Evolutionary conservation across 179 eudicot genomes (phyloP).

Genomic region (Sideroxylon spinosum): DNA sequence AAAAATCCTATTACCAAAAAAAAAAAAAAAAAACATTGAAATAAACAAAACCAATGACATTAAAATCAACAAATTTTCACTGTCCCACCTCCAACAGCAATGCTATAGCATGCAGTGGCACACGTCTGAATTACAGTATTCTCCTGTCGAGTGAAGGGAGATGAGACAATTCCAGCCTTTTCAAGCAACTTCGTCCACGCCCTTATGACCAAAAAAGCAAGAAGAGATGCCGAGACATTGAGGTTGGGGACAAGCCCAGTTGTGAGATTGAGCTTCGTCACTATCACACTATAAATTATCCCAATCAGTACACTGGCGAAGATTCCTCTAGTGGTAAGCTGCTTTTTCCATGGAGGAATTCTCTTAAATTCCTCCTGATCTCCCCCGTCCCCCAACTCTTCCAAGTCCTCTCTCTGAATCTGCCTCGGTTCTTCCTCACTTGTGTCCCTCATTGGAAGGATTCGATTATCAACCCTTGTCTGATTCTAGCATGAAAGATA

Average conservation of each 20-base stretch:
- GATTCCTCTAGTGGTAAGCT: conserved; percentile 71
- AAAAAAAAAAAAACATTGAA: not conserved
- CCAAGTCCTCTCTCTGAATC: conserved; percentile 25
- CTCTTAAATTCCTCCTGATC: conserved; percentile 27
- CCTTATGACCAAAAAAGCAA: conserved; percentile 58
- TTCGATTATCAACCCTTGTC: not conserved
- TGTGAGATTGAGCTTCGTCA: conserved; percentile 76
- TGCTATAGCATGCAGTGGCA: conserved; percentile 93
- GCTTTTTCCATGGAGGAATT: conserved; percentile 64
- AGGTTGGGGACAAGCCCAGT: conserved; percentile 80
- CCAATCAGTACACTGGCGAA: conserved; percentile 74
- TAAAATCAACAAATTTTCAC: not conserved
- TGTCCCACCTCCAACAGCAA: conserved; percentile 69
- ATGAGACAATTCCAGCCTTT: conserved; percentile 45
- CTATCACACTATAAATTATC: conserved; percentile 70
- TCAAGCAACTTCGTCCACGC: conserved; percentile 66
- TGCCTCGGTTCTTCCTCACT: conserved; percentile 12
- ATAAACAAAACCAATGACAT: not conserved
- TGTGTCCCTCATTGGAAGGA: conserved; percentile 1
- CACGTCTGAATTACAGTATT: conserved; percentile 87
- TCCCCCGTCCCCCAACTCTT: conserved; percentile 1
- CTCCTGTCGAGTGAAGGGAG: conserved; percentile 83
- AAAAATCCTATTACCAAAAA: not conserved
- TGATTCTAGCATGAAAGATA: not conserved
- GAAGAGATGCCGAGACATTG: conserved; percentile 88